Evolutionary conservation across 371 early-diverging fungal genomes (phyloP), one percentile per base, ranked within the genome.

Genomic region (Agmasoma carcini): DNA sequence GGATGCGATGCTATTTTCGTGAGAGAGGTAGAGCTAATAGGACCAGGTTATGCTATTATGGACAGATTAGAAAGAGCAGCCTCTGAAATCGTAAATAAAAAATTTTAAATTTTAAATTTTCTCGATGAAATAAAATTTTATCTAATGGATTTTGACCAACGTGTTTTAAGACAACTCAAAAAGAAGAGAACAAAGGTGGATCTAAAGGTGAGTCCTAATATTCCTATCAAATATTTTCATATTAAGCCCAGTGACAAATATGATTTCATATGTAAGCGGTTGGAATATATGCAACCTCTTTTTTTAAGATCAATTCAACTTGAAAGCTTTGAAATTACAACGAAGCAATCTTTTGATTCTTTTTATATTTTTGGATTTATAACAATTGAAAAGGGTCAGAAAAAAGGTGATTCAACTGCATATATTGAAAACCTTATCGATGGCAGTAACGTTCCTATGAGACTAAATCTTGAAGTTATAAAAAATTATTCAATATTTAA

Each of bases 41-140:
- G 80, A 12, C 87, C 87, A 69, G 95, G 94, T 0, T 66, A 86
- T 74, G 95, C 95, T 1, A 83, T 95, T 25, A 95, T 95, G 95
- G 93, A 97, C 77, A 74, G 97, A 17, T 59, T 94, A 26, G 78
- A 84, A 59, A 91, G 90, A 67, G 93, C 95, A 2, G 85, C 93
- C 0, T 26, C 45, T 15, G 2, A 47, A 3, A 49, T 59, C 19
- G 39, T 62, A 33, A 20, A 59, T 39, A 25, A 17, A 54, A 29
- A 37, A 2, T n/a, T 33, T 5, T 33, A 7, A 33, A 33, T 7
- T 7, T 33, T 33, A 33, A 7, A 14, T 33, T 33, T 33, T 33
- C 5, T 33, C 33, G n/a, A n/a, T n/a, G n/a, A n/a, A n/a, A n/a
- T n/a, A n/a, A n/a, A n/a, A n/a, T n/a, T n/a, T n/a, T n/a, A n/a